Evolutionary conservation across 805 yeast genomes (phyloP).

Genomic region (Cyberlindnera euphorbiiphila): DNA sequence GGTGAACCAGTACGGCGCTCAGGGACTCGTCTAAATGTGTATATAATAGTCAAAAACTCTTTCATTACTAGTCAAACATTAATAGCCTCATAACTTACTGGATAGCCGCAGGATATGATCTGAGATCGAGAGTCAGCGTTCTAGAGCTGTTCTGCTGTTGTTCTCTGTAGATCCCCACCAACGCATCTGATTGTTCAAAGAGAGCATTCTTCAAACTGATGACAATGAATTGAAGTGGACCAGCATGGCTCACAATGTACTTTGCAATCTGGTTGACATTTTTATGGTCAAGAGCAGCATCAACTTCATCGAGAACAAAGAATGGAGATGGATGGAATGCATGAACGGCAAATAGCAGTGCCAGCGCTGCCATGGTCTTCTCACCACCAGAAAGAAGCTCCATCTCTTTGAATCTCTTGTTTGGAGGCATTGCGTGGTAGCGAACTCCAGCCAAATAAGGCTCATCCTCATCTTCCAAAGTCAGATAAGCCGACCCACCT

Average conservation of each 20-base stretch:
- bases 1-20: constrained; percentile 37
- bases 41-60: too few species aligned
- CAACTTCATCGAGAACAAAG: constrained; percentile 95
- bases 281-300: constrained; percentile 90
- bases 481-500: constrained; percentile 92
- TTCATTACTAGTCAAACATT: too few species aligned
- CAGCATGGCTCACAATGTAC: constrained; percentile 71
- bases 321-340: constrained; percentile 92
- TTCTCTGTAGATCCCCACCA: constrained; percentile 90
- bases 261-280: constrained; percentile 86
- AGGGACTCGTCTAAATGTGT: constrained; percentile 5
- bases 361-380: constrained; percentile 93
- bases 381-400: constrained; percentile 94
- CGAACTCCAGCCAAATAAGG: constrained; percentile 81
- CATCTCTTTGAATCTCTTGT: constrained; percentile 90
- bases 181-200: constrained; percentile 83
- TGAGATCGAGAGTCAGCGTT: constrained; percentile 69
- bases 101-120: constrained; percentile 46
- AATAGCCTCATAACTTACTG: neutral
- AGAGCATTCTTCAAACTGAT: constrained; percentile 84
- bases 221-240: constrained; percentile 87
- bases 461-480: constrained; percentile 84
- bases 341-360: constrained; percentile 86
- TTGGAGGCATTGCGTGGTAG: constrained; percentile 95
- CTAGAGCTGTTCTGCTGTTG: constrained; percentile 68